Evolutionary conservation across 2,329 filamentous ascomycete species (phyloP), one percentile per base, ranked within the genome.

Genomic region (Botrytis squamosa): DNA sequence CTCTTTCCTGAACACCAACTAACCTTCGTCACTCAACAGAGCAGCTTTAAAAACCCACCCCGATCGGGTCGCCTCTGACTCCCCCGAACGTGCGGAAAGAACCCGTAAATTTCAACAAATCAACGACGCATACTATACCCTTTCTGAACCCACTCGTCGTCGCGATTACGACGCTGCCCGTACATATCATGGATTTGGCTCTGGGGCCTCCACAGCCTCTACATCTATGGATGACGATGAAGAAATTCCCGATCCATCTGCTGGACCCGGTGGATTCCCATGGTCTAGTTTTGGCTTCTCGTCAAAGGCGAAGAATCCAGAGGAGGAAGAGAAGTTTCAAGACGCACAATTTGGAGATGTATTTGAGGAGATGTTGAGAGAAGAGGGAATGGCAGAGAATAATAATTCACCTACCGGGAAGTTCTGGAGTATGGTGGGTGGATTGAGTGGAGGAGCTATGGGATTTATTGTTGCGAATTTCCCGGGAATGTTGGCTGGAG

Each of bases 381-480:
- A 98, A 81, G 87, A 98, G 84, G 88, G 94, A 77, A 89, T 98
- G 87, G 93, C 93, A 0, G 93, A 95, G 79, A 88, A 88, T 20
- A 85, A 86, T 7, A 87, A 88, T 29, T 88, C 83, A 65, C 87
- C 87, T 1, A 95, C 90, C 3, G 86, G 89, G 75, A 90, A 90
- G 78, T 97, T 99, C 83, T 99, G 96, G 95, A 88, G 90, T 73
- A 83, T 98, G 76, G 81, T 98, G 0, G 96, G 96, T 4, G 94
- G 94, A 1, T 83, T 95, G 59, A 96, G 93, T 80, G 96, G 96
- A 46, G 95, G 92, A 20, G 93, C 94, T 4, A 88, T 99, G 82
- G 96, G 96, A 0, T 98, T 98, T 82, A 99, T 99, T 78, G 88
- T 98, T 40, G 96, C 92, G 42, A 98, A 98, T 81, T 89, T 98